These are phyloP conservation scores for Ustilago esculenta DNA, from an alignment of 1,284 basidiomycete genomes.

Conservation along the genomic window DNA sequence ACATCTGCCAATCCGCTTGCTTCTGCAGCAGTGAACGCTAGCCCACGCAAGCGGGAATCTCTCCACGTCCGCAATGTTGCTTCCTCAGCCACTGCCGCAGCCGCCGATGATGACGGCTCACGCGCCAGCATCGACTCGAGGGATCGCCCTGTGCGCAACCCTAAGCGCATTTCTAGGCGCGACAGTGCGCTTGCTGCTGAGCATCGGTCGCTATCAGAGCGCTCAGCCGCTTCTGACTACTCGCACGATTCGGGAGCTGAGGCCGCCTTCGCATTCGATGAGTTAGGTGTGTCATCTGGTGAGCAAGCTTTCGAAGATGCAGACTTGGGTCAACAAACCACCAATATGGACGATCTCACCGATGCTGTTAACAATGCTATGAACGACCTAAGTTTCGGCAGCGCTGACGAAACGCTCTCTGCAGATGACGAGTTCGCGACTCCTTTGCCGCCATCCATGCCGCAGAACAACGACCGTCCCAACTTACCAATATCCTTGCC, in stretches of 20 bases:
- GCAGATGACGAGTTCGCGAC: conserved; percentile 31
- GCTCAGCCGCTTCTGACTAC: conserved; percentile 47
- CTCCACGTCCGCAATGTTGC: conserved; percentile 26
- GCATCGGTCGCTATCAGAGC: conserved; percentile 21
- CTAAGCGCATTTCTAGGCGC: conserved; percentile 27
- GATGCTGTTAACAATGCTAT: conserved; percentile 54
- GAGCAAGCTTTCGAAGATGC: not conserved
- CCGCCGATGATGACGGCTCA: conserved; percentile 9
- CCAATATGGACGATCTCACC: conserved; percentile 51
- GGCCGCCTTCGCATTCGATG: conserved; percentile 19
- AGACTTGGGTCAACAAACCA: not conserved
- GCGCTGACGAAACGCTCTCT: conserved; percentile 28
- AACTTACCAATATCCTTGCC: conserved; percentile 18
- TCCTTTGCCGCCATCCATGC: conserved; percentile 19
- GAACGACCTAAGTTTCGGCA: conserved; percentile 57
- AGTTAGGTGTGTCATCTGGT: not conserved
- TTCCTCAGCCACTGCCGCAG: conserved; percentile 13
- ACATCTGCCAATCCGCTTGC: no score
- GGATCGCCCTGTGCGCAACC: conserved; percentile 38
- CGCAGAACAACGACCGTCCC: conserved; percentile 7
- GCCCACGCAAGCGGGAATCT: conserved; percentile 21
- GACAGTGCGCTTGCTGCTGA: conserved; percentile 7
- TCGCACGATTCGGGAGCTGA: conserved; percentile 38
- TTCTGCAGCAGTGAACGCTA: no score
- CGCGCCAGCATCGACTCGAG: conserved; percentile 30